Evolutionary conservation across 148 eudicot species (phyloP), one percentile per base, ranked within the genome.

Genomic region (Rhododendron ovatum): DNA sequence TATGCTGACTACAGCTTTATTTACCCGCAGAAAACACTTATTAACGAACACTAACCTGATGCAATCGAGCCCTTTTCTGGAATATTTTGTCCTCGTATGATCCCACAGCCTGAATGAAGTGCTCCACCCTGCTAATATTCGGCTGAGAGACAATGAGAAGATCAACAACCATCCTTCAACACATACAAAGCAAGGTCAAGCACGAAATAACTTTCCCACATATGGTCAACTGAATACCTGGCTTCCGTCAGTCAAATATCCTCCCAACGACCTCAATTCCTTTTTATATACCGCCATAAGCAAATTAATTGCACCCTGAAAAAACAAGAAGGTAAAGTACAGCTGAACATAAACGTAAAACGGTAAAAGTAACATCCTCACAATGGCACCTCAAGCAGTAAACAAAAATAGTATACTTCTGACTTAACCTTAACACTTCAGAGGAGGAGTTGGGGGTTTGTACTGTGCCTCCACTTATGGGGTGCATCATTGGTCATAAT

Each of bases 81-180:
- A 97, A 97, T 80, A 97, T 97, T 73, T 90, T 90, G 81, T 97
- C 98, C 90, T 97, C 99, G 86, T 93, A 97, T 79, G 95, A 91
- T 86, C 99, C 99, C 86, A 97, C 93, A 86, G 99, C 98, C 90
- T 97, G 98, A 86, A 97, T 97, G 78, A 95, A 97, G 33, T 90
- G 92, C 85, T 94, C 98, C 78, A 97, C 99, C 87, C 92, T 92
- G 78, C 88, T 88, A 85, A 97, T 84, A 88, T 93, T 88, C 59
- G 96, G 96, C 99, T 97, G 95, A 67, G 48, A 45, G 51, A 84
- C 26, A 84, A 78, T 57, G 81, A 41, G 61, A 45, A 33, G 81
- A 45, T 73, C 71, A 82, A 33, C 48, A 26, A 33, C 61, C 30
- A 43, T 78, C 47, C 55, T 65, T 33, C 83, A 78, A 80, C 10